Evolutionary conservation across 352 stramenopile genomes (phyloP).

Genomic region (Elongisporangium prolatum): DNA sequence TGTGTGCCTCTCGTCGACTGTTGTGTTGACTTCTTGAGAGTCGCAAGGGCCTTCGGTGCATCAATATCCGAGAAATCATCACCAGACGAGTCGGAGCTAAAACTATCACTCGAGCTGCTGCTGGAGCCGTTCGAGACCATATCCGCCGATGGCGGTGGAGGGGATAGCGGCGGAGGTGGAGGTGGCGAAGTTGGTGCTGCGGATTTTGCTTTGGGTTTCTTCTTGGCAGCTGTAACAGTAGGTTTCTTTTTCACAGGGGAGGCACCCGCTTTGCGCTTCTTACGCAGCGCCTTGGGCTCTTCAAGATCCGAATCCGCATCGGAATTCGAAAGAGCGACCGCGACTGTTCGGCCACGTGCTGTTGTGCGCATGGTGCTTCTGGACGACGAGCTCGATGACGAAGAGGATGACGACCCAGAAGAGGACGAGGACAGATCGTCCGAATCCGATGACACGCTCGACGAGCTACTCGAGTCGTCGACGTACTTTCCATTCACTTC

Average conservation of each 20-base stretch:
- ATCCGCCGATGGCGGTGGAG: slow-evolving; percentile 20
- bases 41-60: slow-evolving; percentile 15
- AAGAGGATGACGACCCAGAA: slow-evolving; percentile 35
- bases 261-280: slow-evolving; percentile 11
- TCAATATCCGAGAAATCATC: slow-evolving; percentile 31
- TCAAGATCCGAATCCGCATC: slow-evolving; percentile 28
- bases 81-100: slow-evolving; percentile 47
- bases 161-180: slow-evolving; percentile 18
- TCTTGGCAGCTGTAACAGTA: slow-evolving; percentile 10
- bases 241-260: slow-evolving; percentile 17
- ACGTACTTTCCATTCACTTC: slow-evolving; percentile 72
- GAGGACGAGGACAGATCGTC: slow-evolving; percentile 42
- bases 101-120: slow-evolving; percentile 50
- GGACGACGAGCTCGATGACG: slow-evolving; percentile 28
- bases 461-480: slow-evolving; percentile 71
- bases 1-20: slow-evolving; percentile 14
- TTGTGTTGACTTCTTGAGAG: slow-evolving; percentile 12
- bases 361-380: slow-evolving; percentile 5
- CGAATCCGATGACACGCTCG: slow-evolving; percentile 70
- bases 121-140: slow-evolving; percentile 29
- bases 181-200: slow-evolving; percentile 15
- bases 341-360: slow-evolving; percentile 3
- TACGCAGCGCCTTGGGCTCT: slow-evolving; percentile 9
- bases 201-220: neutral
- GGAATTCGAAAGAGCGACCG: slow-evolving; percentile 17